Conservation (phyloP, 1,139 yeast species). For the Suhomyces choctaworum region DNA sequence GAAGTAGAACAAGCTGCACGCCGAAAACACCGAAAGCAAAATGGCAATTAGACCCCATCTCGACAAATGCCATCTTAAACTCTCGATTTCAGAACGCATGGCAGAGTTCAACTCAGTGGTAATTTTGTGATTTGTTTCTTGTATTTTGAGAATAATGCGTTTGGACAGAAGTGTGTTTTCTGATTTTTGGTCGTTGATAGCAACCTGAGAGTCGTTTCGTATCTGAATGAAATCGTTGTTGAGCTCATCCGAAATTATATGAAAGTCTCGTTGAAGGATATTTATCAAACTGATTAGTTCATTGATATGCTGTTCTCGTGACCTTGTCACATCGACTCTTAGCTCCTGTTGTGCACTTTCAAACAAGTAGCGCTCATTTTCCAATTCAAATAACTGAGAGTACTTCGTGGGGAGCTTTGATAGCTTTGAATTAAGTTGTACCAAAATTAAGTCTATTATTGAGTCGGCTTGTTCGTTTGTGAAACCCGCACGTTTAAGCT, state of each 20-base stretch:
- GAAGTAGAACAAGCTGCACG: conserved; percentile 45
- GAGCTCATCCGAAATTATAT: conserved; percentile 72
- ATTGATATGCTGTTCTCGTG: conserved; percentile 70
- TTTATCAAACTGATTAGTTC: conserved; percentile 68
- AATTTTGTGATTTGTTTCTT: conserved; percentile 83
- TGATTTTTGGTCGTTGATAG: conserved; percentile 81
- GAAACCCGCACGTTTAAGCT: conserved; percentile 49
- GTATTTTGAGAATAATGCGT: conserved; percentile 66
- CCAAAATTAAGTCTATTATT: conserved; percentile 50
- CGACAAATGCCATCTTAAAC: conserved; percentile 90
- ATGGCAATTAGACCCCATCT: conserved; percentile 79
- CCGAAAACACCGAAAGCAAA: conserved; percentile 41
- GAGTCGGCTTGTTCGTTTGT: conserved; percentile 54
- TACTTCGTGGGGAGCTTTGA: conserved; percentile 57
- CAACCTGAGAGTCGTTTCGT: conserved; percentile 78
- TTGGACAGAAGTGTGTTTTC: conserved; percentile 80
- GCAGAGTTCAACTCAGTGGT: conserved; percentile 81
- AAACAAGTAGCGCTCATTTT: conserved; percentile 82
- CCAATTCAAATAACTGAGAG: conserved; percentile 70
- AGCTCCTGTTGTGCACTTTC: conserved; percentile 93
- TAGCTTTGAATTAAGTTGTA: conserved; percentile 54
- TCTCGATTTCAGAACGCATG: conserved; percentile 82
- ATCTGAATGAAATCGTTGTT: conserved; percentile 66
- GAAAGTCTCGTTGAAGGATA: conserved; percentile 70
- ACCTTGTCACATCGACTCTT: conserved; percentile 72